Evolutionary conservation across 2,329 filamentous ascomycete genomes (phyloP), one percentile per base, ranked within the genome.

Genomic region (Colletotrichum camelliae): DNA sequence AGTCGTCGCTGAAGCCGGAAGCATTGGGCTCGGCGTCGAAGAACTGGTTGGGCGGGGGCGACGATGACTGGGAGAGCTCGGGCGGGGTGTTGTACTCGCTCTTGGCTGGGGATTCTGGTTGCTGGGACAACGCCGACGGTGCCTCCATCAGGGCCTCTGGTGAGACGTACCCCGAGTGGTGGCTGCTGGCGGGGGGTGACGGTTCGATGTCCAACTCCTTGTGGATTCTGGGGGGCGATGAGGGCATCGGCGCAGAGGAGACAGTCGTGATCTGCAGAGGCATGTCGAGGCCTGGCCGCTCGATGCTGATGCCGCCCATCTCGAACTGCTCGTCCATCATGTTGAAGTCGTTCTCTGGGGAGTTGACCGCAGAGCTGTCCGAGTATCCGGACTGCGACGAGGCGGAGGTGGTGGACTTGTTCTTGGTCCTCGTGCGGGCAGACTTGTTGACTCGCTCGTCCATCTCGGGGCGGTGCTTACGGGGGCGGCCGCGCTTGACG

Each of bases 401-500:
- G 1, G 81, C 79, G 4, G 85, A 84, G 8, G 85, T 86, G 74
- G 83, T 83, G n/a, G 88, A 90, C 82, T 88, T 86, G 85, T 91
- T 91, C 86, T 91, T 92, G 79, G 83, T 85, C 60, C 90, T 86
- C 1, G 90, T 91, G 62, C 87, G 85, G 1, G 88, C 83, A n/a
- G 90, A 87, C 84, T 93, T 93, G 3, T 91, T 89, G 69, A 89
- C 83, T 10, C 91, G 88, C 66, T 90, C 84, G 6, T 91, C 89
- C 81, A 89, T 84, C 62, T 92, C 90, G 0, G 91, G 91, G 8
- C 91, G 84, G 78, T 89, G 87, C 87, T 93, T 93, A 77, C 91
- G 88, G 7, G 92, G 92, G 21, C 92, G 87, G 10, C 92, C 92
- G n/a, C 91, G 88, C 86, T 92, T 92, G 58, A 90, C 90, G 8